Conservation (phyloP, 768 basidiomycete species). For the Boletus sensibilis region DNA sequence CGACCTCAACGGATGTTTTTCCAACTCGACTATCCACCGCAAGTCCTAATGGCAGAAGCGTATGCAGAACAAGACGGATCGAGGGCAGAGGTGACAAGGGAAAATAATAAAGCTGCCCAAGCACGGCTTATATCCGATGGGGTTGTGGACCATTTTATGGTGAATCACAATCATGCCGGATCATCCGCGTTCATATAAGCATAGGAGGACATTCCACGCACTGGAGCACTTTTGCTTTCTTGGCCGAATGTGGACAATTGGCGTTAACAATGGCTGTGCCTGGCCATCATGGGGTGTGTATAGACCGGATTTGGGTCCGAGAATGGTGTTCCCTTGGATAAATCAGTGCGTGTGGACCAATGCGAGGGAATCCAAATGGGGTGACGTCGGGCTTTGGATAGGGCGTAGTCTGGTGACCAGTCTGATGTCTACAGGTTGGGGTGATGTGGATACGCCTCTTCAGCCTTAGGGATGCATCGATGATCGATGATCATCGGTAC, state of each 20-base stretch:
- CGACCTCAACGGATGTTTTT: neutral
- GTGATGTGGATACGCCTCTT: neutral
- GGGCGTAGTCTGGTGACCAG: too few relatives aligned
- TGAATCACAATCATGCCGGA: conserved; percentile 11
- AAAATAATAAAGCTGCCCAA: neutral
- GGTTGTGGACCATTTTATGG: neutral
- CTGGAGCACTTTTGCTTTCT: conserved; percentile 10
- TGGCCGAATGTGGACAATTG: conserved; percentile 12
- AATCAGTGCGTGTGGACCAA: conserved; percentile 1
- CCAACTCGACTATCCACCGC: neutral
- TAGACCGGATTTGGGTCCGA: conserved; percentile 4
- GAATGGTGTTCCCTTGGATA: neutral
- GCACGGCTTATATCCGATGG: conserved; percentile 11
- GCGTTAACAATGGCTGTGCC: neutral
- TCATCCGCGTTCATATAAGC: neutral
- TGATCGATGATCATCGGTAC: too few relatives aligned
- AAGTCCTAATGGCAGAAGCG: neutral
- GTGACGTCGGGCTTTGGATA: neutral
- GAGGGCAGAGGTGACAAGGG: neutral
- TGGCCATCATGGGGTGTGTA: neutral
- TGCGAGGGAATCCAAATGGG: neutral
- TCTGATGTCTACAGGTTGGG: neutral
- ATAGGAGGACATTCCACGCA: conserved; percentile 8
- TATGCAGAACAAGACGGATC: neutral
- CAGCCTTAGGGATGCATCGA: too few relatives aligned